Base-by-base conservation (phyloP, 257 asterid species). In the Gardenia jasminoides region DNA sequence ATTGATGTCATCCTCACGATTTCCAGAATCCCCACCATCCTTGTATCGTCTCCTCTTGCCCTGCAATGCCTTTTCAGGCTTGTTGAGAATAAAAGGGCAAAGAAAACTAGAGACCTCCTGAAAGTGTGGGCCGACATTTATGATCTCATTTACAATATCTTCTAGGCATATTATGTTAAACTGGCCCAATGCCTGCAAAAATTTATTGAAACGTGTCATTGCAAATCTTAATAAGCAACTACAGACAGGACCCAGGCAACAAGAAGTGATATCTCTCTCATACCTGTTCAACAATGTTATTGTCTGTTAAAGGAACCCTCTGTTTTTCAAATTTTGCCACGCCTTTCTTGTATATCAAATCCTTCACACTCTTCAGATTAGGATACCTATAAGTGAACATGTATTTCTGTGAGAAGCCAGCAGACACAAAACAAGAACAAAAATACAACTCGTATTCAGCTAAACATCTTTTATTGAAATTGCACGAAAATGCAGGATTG, bases 11-110 rank as follows among this genome's bases (percentile, higher is more conserved):
- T 90, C 92, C 81, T 78, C 88, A 1, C 98, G 93, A 78, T 91
- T 85, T 78, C 98, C 98, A n/a, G 97, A 84, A 84, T 95, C 98
- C 20, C 99, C 98, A 26, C 99, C 99, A 56, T 93, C 98, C 44
- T 48, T 81, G 33, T 85, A 95, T 22, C 93, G 89, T 41, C 70
- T 91, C 88, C 87, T 95, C 96, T 86, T 93, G 54, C 98, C 94
- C 47, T 77, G 88, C 88, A 91, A 82, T 3, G 93, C 97, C 50
- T 93, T 92, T 62, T 90, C 98, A 8, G 97, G 97, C 43, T 90
- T 92, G 88, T 84, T 89, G 78, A 95, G 93, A 17, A 64, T 19
- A 78, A 95, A 93, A 76, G 99, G 98, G 81, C 92, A 89, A 52
- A 93, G 91, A 78, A 92, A 93, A 54, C 66, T 80, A 16, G 89